Evolutionary conservation across 306 rosid genomes (phyloP), one percentile per base, ranked within the genome.

Genomic region (Spatholobus suberectus): DNA sequence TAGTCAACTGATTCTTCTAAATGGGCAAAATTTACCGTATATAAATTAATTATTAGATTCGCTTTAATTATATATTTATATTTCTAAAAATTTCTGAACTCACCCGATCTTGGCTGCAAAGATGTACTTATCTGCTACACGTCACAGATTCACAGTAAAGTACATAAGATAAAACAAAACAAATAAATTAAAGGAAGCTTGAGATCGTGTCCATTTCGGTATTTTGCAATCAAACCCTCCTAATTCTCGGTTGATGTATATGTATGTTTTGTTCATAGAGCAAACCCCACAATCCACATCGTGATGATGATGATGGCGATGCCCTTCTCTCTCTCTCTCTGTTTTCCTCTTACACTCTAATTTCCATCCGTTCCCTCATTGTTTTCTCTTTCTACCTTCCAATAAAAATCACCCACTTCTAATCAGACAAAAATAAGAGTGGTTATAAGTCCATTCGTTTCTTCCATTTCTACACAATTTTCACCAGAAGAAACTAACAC

Each of bases 341-440:
- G n/a, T n/a, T n/a, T 79, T 54, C 35, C 74, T 69, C 75, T 46
- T 5, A 5, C 21, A 17, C 62, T 67, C 71, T 66, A n/a, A n/a
- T n/a, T 54, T 24, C 77, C 55, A 4, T 20, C 72, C 46, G 3
- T n/a, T 73, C 58, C 26, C 58, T 52, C 77, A 44, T 76, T 58
- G 37, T 67, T 40, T 75, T n/a, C 66, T 34, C 79, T 29, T 58
- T 58, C 66, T 76, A 35, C 69, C 84, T 51, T 73, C 80, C 72
- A 74, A 68, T 46, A 4, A 70, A 14, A 80, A 69, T 10, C 83
- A 43, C 18, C 70, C 59, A 27, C 68, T 43, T 51, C 75, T 67
- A 77, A 82, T 58, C 69, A 68, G 84, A 88, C 75, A 41, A 79
- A 80, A 73, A 55, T 21, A 75, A 58, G 54, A 59, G 70, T 79